Evolutionary conservation across 1,139 yeast genomes (phyloP).

Genomic region (Saccharomyces hybrid): DNA sequence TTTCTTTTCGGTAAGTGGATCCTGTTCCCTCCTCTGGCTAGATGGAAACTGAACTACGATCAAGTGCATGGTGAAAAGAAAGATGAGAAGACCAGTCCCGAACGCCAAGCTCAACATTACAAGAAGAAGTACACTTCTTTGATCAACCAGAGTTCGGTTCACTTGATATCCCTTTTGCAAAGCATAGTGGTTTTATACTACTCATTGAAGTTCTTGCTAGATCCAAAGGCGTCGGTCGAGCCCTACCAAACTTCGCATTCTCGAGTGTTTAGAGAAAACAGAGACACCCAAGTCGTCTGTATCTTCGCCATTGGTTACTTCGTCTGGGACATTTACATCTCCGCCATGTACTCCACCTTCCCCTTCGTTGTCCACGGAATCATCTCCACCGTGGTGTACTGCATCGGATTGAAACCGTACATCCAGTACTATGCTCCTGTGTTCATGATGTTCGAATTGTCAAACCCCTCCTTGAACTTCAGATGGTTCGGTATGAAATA

Average conservation of each 20-base stretch:
- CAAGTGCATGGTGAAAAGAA: constrained; percentile 4
- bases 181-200: constrained; percentile 27
- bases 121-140: constrained; percentile 11
- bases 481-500: constrained; percentile 84
- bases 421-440: constrained; percentile 76
- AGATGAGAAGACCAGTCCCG: constrained; percentile 6
- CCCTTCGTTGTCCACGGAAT: constrained; percentile 84
- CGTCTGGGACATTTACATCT: constrained; percentile 79
- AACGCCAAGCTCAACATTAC: constrained; percentile 4
- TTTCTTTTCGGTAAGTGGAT: constrained; percentile 22
- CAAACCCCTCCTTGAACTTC: constrained; percentile 87
- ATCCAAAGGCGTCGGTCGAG: constrained; percentile 9
- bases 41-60: constrained; percentile 9
- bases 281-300: constrained; percentile 64
- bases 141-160: constrained; percentile 27
- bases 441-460: constrained; percentile 77
- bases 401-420: constrained; percentile 60
- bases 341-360: constrained; percentile 47
- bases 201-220: constrained; percentile 17
- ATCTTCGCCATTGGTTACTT: constrained; percentile 79
- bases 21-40: constrained; percentile 23
- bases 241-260: constrained; percentile 32
- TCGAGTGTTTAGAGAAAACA: constrained; percentile 59
- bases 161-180: constrained; percentile 29
- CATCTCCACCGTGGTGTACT: constrained; percentile 70